Evolutionary conservation across 2,329 filamentous ascomycete genomes (phyloP).

Genomic region (Alternaria viburni): DNA sequence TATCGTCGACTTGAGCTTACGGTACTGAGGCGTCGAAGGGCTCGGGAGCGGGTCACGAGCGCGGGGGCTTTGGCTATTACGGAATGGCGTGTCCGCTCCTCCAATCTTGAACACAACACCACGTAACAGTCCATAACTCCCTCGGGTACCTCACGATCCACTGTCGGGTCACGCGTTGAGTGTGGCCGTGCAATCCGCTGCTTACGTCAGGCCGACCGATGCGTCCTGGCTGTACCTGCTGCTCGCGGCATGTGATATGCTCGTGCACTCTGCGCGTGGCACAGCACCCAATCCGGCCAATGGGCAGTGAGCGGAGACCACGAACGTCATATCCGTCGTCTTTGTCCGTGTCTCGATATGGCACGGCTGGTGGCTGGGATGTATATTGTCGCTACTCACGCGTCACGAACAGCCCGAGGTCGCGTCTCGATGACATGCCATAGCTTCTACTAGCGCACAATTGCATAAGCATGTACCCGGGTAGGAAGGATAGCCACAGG

Average conservation of each 20-base stretch:
- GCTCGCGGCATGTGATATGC: slow-evolving; percentile 6
- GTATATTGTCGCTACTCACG: not conserved
- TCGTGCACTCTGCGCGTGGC: slow-evolving; percentile 15
- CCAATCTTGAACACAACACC: slow-evolving; percentile 2
- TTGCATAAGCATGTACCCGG: not conserved
- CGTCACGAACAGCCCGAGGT: not conserved
- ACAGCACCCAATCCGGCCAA: slow-evolving; percentile 5
- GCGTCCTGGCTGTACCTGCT: slow-evolving; percentile 2
- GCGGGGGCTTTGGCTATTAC: slow-evolving; percentile 5
- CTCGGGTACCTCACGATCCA: not conserved
- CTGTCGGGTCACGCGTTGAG: not conserved
- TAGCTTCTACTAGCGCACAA: not conserved
- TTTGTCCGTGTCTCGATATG: not conserved
- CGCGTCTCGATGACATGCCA: not conserved
- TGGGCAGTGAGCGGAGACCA: not conserved
- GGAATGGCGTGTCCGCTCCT: slow-evolving; percentile 1
- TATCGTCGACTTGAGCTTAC: not conserved
- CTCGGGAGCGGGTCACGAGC: slow-evolving; percentile 12
- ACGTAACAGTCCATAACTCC: not conserved
- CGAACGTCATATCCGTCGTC: not conserved
- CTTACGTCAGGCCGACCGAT: not conserved
- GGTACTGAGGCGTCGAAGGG: not conserved
- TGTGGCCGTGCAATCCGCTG: not conserved
- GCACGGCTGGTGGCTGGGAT: not conserved
- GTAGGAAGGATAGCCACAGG: not conserved